Evolutionary conservation across 805 yeast genomes (phyloP).

Genomic region (Starmera pachycereana): DNA sequence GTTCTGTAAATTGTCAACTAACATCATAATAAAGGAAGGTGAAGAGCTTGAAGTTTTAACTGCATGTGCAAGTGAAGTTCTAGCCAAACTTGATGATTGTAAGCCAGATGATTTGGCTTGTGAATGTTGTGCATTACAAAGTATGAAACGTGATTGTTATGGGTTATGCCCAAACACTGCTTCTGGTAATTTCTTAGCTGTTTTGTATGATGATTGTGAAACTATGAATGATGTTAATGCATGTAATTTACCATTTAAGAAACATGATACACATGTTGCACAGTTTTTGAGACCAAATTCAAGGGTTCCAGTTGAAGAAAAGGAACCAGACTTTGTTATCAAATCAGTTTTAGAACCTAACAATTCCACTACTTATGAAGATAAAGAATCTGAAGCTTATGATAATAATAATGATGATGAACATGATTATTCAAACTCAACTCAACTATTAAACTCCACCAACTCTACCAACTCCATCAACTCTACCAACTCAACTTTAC

Average conservation of each 20-base stretch:
- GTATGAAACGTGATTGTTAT: constrained; percentile 34
- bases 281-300: constrained; percentile 17
- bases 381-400: too few species aligned
- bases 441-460: neutral
- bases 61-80: constrained; percentile 35
- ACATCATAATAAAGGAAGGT: constrained; percentile 15
- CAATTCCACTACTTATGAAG: too few species aligned
- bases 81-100: constrained; percentile 36
- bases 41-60: constrained; percentile 32
- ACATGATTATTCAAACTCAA: neutral
- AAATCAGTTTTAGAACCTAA: constrained; percentile 10
- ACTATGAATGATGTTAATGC: constrained; percentile 39
- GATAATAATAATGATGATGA: neutral
- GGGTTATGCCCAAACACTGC: constrained; percentile 38
- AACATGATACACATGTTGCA: constrained; percentile 25
- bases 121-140: constrained; percentile 46
- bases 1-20: neutral
- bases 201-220: constrained; percentile 35
- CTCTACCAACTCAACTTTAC: neutral
- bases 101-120: constrained; percentile 45
- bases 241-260: constrained; percentile 39
- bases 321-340: constrained; percentile 15
- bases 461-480: neutral
- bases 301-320: constrained; percentile 16
- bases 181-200: constrained; percentile 35